Evolutionary conservation across 164 flowering plant species (phyloP), one percentile per base, ranked within the genome.

Genomic region (Vitis amurensis): DNA sequence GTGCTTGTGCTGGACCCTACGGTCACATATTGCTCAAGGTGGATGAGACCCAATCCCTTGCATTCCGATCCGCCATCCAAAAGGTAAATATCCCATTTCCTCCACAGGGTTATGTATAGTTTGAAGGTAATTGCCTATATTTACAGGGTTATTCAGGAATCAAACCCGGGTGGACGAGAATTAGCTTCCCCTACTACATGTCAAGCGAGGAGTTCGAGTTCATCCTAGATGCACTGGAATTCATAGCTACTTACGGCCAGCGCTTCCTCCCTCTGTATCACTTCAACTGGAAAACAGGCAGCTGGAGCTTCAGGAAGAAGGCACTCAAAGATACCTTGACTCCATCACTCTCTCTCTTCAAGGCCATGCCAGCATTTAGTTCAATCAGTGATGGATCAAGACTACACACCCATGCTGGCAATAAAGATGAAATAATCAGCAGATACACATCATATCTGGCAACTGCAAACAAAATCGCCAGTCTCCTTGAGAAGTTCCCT

Each of bases 1-100:
- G 97, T 50, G 88, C 96, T 50, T 94, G 98, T 80, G 97, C 97
- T 9, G 97, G 88, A 37, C 97, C 97, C 1, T 92, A 94, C 60
- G 98, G 89, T 16, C 94, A 92, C 59, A 29, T 8, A 17, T 68
- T 94, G 75, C 91, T 94, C 27, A 66, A 68, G 37, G 67, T 91
- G 8, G 86, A 81, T 53, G 72, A 80, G 68, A 49, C 67, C 29
- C 79, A 49, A 0, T 87, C 94, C 0, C 72, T 75, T 5, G 89
- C 85, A 11, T 19, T 86, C 55, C 76, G 87, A 71, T 69, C 79
- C 11, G 81, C 85, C 23, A 79, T 94, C 44, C 61, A 82, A 68
- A 82, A 82, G 96, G 98, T 90, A 63, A 51, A 27, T 23, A 10
- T 9, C 64, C 31, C 31, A 30, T 61, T 29, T 9, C 37, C 48